A percentile compares a stretch with the other conserved stretches of the same genome.
These are phyloP conservation scores for Lactarius indigo DNA, from an alignment of 768 basidiomycete genomes.

Conservation along the genomic window DNA sequence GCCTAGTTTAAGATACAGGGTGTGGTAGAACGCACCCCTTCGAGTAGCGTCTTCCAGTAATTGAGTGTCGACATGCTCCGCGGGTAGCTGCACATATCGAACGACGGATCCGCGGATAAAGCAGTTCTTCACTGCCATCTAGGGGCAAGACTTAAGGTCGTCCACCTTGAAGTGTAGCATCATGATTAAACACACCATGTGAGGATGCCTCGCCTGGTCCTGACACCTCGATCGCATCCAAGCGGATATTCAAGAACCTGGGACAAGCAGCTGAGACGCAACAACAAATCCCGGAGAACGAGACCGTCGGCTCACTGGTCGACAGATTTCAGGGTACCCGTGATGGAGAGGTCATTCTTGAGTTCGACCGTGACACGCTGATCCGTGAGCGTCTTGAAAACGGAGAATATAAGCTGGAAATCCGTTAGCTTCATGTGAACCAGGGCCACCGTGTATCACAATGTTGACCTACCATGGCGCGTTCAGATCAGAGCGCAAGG, in stretches of 20 bases:
- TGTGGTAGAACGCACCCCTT: conserved; percentile 59
- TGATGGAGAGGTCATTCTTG: conserved; percentile 98
- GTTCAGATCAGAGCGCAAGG: not conserved
- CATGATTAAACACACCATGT: conserved; percentile 66
- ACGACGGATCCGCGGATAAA: conserved; percentile 99
- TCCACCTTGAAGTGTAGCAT: not conserved
- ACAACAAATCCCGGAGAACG: not conserved
- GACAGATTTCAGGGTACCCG: conserved; percentile 92
- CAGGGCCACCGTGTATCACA: not conserved
- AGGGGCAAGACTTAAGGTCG: not conserved
- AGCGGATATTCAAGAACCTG: conserved; percentile 92
- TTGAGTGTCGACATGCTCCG: conserved; percentile 92
- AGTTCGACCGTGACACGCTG: conserved; percentile 96
- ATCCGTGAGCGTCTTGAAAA: conserved; percentile 98
- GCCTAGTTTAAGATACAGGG: not conserved
- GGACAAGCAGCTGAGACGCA: not conserved
- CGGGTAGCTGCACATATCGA: conserved; percentile 92
- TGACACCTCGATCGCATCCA: conserved; percentile 89
- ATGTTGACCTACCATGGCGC: conserved; percentile 17
- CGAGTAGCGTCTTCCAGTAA: conserved; percentile 94
- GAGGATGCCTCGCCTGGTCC: conserved; percentile 94
- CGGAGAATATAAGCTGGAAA: conserved; percentile 84
- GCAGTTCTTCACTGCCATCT: conserved; percentile 99
- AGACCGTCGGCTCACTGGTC: conserved; percentile 73
- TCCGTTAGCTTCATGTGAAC: not conserved